Conservation (phyloP, 345 rosid genomes). For the Eucalyptus cloeziana region DNA sequence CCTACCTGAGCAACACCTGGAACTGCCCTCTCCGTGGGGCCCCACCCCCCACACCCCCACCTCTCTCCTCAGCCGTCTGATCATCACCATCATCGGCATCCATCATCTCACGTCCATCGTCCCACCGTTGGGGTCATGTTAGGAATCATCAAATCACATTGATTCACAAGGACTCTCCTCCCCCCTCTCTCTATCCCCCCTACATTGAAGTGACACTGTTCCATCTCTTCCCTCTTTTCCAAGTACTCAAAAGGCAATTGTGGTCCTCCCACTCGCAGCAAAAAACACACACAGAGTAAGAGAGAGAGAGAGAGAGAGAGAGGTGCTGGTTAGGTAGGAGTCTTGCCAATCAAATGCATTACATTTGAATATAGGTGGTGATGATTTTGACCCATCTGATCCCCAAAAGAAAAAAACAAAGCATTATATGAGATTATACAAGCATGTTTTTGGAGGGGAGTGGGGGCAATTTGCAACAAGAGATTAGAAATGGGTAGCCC, state of each 20-base stretch:
- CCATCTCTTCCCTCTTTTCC: not conserved
- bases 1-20: conserved; percentile 66
- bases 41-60: not conserved
- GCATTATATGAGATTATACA: not conserved
- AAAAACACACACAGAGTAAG: not conserved
- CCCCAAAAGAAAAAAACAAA: not conserved
- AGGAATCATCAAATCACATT: not conserved
- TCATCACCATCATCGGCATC: not conserved
- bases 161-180: not conserved
- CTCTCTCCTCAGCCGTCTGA: not conserved
- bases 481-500: not conserved
- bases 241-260: not conserved
- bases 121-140: not conserved
- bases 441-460: not conserved
- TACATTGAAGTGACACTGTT: not conserved
- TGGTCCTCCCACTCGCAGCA: not conserved
- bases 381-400: not conserved
- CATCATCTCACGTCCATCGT: not conserved
- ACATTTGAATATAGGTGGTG: not conserved
- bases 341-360: not conserved
- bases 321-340: conserved; percentile 21
- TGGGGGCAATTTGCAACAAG: not conserved
- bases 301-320: not conserved
- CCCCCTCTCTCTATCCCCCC: too few species aligned
- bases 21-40: conserved; percentile 32